phyloP scores from a whole-genome alignment of 176 grass and related monocot species.

The Avena insularis region DNA sequence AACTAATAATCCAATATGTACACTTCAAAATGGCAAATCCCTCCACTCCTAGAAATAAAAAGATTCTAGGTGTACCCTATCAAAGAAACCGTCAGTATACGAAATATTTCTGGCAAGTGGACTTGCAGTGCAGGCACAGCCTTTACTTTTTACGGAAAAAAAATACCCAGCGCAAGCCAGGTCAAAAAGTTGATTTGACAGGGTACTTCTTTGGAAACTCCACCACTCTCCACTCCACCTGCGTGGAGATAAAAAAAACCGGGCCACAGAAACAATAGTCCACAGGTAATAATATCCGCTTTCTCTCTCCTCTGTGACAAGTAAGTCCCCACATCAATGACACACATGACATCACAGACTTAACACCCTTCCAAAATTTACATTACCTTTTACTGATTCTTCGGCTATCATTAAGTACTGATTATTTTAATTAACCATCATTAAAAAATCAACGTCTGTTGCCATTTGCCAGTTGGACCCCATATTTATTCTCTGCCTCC shows the following conservation, averaged over 20 bases:
- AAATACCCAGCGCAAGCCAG: neutral
- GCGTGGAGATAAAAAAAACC: neutral
- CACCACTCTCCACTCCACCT: constrained; percentile 9
- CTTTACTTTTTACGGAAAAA: neutral
- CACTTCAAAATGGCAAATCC: neutral
- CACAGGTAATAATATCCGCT: neutral
- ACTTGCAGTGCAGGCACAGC: neutral
- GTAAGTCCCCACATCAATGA: constrained; percentile 29
- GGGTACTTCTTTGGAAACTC: constrained; percentile 38
- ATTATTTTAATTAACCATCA: constrained; percentile 14
- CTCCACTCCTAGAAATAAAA: neutral
- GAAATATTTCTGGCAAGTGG: constrained; percentile 31
- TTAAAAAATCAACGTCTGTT: constrained; percentile 17
- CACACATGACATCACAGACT: constrained; percentile 44
- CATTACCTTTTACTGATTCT: neutral
- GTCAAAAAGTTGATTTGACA: constrained; percentile 52
- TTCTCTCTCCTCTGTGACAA: constrained; percentile 27
- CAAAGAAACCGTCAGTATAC: neutral
- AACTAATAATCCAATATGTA: neutral
- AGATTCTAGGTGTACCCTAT: neutral
- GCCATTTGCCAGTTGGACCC: constrained; percentile 44
- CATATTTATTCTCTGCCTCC: constrained; percentile 38
- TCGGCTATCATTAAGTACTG: neutral
- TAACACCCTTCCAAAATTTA: constrained; percentile 25
- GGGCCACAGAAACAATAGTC: constrained; percentile 1